A percentile compares a stretch with the other conserved stretches of the same genome.
Conservation (phyloP, 371 early-diverging fungal species). For the Umbelopsis sp. region DNA sequence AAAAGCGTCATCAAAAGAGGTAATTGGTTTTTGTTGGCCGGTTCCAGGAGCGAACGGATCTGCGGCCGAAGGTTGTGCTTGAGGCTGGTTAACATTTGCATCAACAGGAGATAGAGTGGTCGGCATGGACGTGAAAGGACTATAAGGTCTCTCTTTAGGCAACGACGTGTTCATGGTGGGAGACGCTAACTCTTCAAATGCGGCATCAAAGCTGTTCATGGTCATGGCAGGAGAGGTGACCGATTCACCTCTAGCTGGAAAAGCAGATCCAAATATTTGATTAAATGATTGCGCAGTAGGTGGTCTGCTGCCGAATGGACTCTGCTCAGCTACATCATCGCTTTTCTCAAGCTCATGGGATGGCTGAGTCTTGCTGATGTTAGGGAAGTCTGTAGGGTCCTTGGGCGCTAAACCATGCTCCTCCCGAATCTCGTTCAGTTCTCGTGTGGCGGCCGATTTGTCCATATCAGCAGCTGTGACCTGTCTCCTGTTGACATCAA, state of each 20-base stretch:
- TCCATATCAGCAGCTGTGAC: slow-evolving; percentile 56
- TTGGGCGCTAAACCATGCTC: slow-evolving; percentile 27
- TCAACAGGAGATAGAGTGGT: slow-evolving; percentile 3
- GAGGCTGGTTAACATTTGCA: too few relatives aligned
- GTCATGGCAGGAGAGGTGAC: slow-evolving; percentile 8
- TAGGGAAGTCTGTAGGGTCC: neutral
- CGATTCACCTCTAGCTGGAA: slow-evolving; percentile 1
- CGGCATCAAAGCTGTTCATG: slow-evolving; percentile 46
- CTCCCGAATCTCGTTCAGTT: slow-evolving; percentile 41
- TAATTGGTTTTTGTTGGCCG: slow-evolving; percentile 5
- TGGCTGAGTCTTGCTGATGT: too few relatives aligned
- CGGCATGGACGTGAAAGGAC: neutral
- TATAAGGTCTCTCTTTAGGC: slow-evolving; percentile 8
- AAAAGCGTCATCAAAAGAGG: slow-evolving; percentile 26
- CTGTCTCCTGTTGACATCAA: slow-evolving; percentile 53
- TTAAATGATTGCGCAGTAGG: slow-evolving; percentile 6
- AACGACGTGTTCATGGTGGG: slow-evolving; percentile 8
- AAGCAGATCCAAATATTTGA: slow-evolving; percentile 5
- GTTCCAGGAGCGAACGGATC: slow-evolving; percentile 1
- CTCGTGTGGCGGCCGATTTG: slow-evolving; percentile 39
- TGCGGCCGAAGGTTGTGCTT: neutral
- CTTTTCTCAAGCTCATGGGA: too few relatives aligned
- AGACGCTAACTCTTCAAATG: slow-evolving; percentile 40
- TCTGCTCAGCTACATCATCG: neutral
- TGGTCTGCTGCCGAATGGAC: neutral